Evolutionary conservation across 2,329 filamentous ascomycete genomes (phyloP).

Genomic region (Trichoderma hamatum): DNA sequence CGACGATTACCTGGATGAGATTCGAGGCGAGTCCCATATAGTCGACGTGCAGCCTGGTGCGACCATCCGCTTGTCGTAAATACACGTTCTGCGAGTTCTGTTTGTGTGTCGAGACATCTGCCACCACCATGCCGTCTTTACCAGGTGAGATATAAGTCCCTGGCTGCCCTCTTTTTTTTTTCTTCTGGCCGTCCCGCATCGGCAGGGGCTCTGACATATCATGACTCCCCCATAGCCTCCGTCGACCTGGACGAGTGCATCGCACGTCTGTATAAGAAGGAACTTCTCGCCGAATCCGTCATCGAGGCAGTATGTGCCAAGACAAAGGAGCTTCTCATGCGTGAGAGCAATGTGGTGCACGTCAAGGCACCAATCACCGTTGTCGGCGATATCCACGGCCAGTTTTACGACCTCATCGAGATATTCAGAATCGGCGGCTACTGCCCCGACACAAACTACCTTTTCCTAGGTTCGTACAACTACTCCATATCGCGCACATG

Average conservation of each 20-base stretch:
- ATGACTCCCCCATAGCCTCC: conserved; percentile 62
- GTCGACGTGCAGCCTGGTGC: conserved; percentile 24
- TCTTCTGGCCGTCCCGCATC: background rate
- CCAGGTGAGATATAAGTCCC: conserved; percentile 49
- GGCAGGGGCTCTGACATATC: background rate
- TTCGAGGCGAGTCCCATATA: background rate
- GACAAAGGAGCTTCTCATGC: conserved; percentile 98
- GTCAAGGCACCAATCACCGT: conserved; percentile 94
- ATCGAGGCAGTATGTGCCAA: conserved; percentile 99
- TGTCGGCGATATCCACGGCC: conserved; percentile 96
- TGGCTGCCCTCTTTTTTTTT: background rate
- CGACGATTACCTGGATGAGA: conserved; percentile 36
- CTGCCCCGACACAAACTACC: conserved; percentile 96
- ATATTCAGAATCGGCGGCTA: conserved; percentile 98
- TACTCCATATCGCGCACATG: background rate
- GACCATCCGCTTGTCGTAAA: conserved; percentile 6
- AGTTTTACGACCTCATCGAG: conserved; percentile 98
- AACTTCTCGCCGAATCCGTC: conserved; percentile 93
- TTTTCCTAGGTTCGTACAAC: conserved; percentile 75
- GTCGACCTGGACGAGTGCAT: conserved; percentile 99
- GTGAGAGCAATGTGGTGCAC: conserved; percentile 99
- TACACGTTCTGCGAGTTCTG: background rate
- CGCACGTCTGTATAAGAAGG: conserved; percentile 92
- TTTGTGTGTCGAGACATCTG: background rate
- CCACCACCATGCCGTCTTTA: conserved; percentile 57